Evolutionary conservation across 2,329 filamentous ascomycete species (phyloP).

Genomic region (Penicillium sp.): DNA sequence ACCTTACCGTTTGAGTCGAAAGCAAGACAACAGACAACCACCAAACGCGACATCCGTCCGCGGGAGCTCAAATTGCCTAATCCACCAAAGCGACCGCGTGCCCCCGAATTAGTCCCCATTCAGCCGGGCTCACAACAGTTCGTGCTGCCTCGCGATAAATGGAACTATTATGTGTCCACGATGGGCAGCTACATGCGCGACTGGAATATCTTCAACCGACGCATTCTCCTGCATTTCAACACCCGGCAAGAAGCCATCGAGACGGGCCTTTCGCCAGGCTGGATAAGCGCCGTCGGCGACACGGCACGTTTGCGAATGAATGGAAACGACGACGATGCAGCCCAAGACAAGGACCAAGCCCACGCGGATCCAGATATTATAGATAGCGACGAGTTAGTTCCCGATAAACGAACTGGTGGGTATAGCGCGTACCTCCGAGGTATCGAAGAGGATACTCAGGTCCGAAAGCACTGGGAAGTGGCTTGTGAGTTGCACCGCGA

Average conservation of each 20-base stretch:
- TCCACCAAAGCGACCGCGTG: constrained; percentile 55
- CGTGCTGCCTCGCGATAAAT: constrained; percentile 51
- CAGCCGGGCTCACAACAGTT: constrained; percentile 36
- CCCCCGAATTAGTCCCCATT: constrained; percentile 30
- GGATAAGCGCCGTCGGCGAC: constrained; percentile 59
- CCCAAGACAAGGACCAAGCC: constrained; percentile 11
- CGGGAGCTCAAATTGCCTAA: constrained; percentile 53
- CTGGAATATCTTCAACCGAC: constrained; percentile 60
- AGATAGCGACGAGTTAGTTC: constrained; percentile 36
- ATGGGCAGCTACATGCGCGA: constrained; percentile 61
- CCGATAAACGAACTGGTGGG: constrained; percentile 42
- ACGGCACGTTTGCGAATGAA: constrained; percentile 37
- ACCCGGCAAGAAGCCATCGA: constrained; percentile 54
- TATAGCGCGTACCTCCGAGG: constrained; percentile 51
- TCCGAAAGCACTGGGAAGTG: constrained; percentile 54
- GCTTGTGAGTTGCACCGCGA: constrained; percentile 51
- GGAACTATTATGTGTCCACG: constrained; percentile 56
- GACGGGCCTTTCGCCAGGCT: constrained; percentile 50
- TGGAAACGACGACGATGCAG: constrained; percentile 29
- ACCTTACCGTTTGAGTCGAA: constrained; percentile 64
- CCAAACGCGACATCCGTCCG: constrained; percentile 41
- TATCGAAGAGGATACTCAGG: constrained; percentile 50
- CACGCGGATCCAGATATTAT: constrained; percentile 20
- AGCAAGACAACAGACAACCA: constrained; percentile 49
- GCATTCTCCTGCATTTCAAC: constrained; percentile 61